phyloP scores from a whole-genome alignment of 371 early-diverging fungal genomes.

The Circinella minor region DNA sequence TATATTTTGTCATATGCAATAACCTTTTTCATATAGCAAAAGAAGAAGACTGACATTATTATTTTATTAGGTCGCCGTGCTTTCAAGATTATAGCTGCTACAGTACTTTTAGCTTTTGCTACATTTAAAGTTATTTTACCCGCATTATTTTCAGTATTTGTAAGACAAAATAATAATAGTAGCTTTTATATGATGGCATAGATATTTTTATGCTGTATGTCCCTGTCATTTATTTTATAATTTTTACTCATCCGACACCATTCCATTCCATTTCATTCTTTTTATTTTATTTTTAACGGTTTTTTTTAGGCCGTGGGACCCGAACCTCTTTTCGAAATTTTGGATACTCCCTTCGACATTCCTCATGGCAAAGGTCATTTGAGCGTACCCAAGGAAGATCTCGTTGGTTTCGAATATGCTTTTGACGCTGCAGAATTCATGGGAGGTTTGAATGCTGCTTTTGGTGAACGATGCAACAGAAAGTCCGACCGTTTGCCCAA shows the following conservation, averaged over 20 bases:
- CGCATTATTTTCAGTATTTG: neutral
- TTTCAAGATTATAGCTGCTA: neutral
- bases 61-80: constrained; percentile 1
- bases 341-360: constrained; percentile 7
- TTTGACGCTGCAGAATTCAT: constrained; percentile 15
- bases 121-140: neutral
- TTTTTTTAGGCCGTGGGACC: neutral
- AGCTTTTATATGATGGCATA: neutral
- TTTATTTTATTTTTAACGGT: neutral
- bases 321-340: neutral
- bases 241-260: too few relatives aligned
- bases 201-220: neutral
- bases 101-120: neutral
- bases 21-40: neutral
- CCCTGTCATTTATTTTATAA: too few relatives aligned
- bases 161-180: neutral
- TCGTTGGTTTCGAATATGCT: neutral
- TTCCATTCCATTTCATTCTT: too few relatives aligned
- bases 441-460: constrained; percentile 7
- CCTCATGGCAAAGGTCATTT: constrained; percentile 3
- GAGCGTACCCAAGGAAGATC: constrained; percentile 7
- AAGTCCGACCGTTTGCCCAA: neutral
- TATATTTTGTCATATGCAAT: neutral
- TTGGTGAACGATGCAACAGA: constrained; percentile 3
- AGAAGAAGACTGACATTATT: neutral